Evolutionary conservation across 306 rosid genomes (phyloP), one percentile per base, ranked within the genome.

Genomic region (Inga oerstediana): DNA sequence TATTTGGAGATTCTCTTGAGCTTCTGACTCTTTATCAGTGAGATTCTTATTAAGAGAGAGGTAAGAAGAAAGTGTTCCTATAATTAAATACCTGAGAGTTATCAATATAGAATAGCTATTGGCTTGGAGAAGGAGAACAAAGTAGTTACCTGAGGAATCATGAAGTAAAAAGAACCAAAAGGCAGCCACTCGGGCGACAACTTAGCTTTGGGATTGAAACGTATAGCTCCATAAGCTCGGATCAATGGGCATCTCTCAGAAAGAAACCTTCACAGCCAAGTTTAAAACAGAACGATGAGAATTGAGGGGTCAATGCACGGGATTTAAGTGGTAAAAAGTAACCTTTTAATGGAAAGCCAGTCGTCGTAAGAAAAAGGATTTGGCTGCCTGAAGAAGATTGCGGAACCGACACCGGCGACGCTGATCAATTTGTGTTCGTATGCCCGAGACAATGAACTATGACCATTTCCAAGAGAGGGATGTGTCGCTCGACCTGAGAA

Each of bases 191-290:
- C 99, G 20, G 97, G 52, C 56, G 98, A 94, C 58, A 94, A 86
- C 81, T 83, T 62, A 76, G 93, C 69, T 79, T 89, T 83, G 17
- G 94, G 91, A 86, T 90, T 92, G 76, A 96, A 96, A 51, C 99
- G 98, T 67, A 94, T 91, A 41, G 88, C 98, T 70, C 99, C 99
- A 67, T 91, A 96, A 54, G 99, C 94, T 20, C 97, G 97, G 80
- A 96, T 91, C 44, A 90, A 74, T n/a, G 99, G 99, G 80, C 93
- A 89, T 70, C 85, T 90, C 77, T 85, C 89, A 10, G 97, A 94
- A 80, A 96, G 92, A 87, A 96, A 94, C 92, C 97, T 95, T 78
- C 69, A 90, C 37, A 69, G 30, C 34, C 37, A 14, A 49, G 19
- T 43, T 74, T n/a, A 48, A 46, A 65, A 45, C 0, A 64, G 66